Base-by-base conservation (phyloP, 108 stramenopile species). In the Nannochloropsis gaditana region DNA sequence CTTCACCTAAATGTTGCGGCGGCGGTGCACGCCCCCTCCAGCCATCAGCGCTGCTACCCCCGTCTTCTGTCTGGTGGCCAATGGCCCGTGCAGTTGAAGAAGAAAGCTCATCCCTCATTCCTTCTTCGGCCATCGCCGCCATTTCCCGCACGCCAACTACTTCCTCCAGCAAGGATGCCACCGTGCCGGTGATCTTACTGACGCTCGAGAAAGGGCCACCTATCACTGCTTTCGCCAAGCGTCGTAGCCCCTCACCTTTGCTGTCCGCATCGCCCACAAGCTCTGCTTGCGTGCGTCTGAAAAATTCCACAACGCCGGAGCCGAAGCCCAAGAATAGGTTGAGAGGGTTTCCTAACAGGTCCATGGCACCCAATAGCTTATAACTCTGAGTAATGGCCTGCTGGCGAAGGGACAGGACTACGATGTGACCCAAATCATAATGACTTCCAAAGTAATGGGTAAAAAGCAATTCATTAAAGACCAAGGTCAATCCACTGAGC, bases 331-430 rank as follows among this genome's bases (percentile, higher is more conserved):
- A 44, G 42, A 85, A 21, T 17, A 89, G 87, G 83, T 88, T 88
- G 80, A 89, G 84, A 41, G 88, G 88, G 81, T 89, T 87, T n/a
- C 88, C 88, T 43, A 89, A 45, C 44, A 89, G 85, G 50, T 89
- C 88, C 88, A 89, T 89, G 8, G 87, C 85, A 10, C 88, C 88
- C 31, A 89, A 42, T 9, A 89, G 85, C 84, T 89, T 89, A 87
- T 89, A 89, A 44, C 87, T 85, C 88, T 89, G 88, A 10, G 88
- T 87, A 84, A 89, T 83, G 21, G 85, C 87, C 85, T 89, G 88
- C 45, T 89, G 88, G n/a, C 59, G 59, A n/a, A 73, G 59, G n/a
- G 59, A 73, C 2, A 73, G n/a, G 4, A 2, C 59, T n/a, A 45
- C 82, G 45, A 82, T 82, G 19, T 82, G 43, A 15, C 43, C 45